Evolutionary conservation across 768 basidiomycete species (phyloP), one percentile per base, ranked within the genome.

Genomic region (Russula sp.): DNA sequence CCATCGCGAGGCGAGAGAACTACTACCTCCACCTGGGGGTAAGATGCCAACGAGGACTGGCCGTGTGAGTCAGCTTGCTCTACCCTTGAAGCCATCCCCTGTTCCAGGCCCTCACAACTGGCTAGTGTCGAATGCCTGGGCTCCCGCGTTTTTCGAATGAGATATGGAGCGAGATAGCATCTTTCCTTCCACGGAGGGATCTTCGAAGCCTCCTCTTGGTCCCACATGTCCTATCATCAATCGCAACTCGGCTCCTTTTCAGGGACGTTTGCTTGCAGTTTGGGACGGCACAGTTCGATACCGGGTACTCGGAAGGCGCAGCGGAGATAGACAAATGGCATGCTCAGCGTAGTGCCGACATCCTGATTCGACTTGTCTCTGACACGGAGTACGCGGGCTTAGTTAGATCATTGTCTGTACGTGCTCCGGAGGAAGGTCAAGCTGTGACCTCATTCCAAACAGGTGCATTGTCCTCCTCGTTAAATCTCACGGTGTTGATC

Each of bases 151-250:
- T 89, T 69, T 88, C 87, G 4, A 77, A 78, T 7, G 88, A 90
- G 74, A 83, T 89, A 57, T 90, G 88, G 88, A 78, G 84, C 40
- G 83, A 88, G 71, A 84, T 90, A 44, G 86, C 83, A 0, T 74
- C 79, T 6, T 84, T 79, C 69, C 79, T 90, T 6, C 84, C 87
- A 0, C 79, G 82, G 22, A 80, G 80, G 11, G 88, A 90, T 71
- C 81, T 89, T 57, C 86, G 83, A 69, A 80, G 84, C 0, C 75
- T 88, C 0, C 76, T 89, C 1, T 80, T 82, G 57, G 80, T 90
- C 4, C 86, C 87, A 0, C 85, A 89, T 66, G 79, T 79, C 20
- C 76, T 89, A 40, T 89, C 88, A 2, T 82, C 84, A 44, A 83
- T 89, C 54, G 87, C 88, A 3, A 83, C 84, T 65, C 85, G 87